Base-by-base conservation (phyloP, 352 stramenopile species). In the Pythium aristosporum region DNA sequence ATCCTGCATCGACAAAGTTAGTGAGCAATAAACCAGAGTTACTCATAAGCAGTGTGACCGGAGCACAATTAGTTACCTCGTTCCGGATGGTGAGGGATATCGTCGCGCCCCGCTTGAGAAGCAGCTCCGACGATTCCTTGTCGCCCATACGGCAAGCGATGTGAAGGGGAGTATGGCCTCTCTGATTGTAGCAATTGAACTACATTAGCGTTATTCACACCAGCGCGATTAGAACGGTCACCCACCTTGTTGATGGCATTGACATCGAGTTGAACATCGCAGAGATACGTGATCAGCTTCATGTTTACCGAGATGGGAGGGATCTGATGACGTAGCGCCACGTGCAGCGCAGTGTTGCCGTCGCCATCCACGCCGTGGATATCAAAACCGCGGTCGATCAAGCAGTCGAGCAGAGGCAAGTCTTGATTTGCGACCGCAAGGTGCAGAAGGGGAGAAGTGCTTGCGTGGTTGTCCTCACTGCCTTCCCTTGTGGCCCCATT, bases 111-210 rank as follows among this genome's bases (percentile, higher is more conserved):
- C 21, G n/a, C 15, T 63, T n/a, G 23, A 63, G 11, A 15, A 63
- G 46, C 5, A 63, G 16, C 21, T 39, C 43, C 7, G 36, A 47
- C 3, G 57, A 63, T 13, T 47, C 57, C 3, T 32, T 21, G 46
- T 63, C 57, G 21, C 57, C 46, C 34, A 56, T 23, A 5, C 37
- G 21, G 34, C 57, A 63, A 1, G 46, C 44, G n/a, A 41, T 15
- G 20, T 63, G 57, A 15, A 63, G 46, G 1, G 57, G 32, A 28
- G 57, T 56, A 41, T 63, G 41, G 18, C 57, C 57, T 42, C 57
- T 23, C 57, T 63, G 16, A 23, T 23, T 23, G 12, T 1, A 37
- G 1, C 9, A 55, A 18, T 36, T 16, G 37, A 36, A 13, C 36
- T 10, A 13, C 10, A n/a, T 36, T 10, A 52, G 46, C 11, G 5